phyloP scores from a whole-genome alignment of 176 grass and related monocot genomes.

The Oryza longistaminata region DNA sequence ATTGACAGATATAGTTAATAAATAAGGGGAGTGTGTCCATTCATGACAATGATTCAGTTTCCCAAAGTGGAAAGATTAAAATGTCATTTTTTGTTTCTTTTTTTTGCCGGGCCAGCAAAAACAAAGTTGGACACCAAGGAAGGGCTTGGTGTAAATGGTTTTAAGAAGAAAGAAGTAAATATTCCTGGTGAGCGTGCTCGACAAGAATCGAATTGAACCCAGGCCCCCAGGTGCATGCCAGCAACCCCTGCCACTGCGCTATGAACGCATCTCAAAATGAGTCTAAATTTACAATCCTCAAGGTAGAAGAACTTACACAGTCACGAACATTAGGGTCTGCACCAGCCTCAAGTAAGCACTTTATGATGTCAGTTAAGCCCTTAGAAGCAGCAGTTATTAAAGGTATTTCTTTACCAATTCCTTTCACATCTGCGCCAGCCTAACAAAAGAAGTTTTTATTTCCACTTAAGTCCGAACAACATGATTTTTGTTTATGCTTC shows the following conservation, averaged over 20 bases:
- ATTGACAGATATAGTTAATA: not conserved
- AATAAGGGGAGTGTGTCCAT: not conserved
- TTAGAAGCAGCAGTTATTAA: not conserved
- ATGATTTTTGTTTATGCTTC: too few species aligned
- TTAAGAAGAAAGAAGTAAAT: too few species aligned
- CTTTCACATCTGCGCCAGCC: conserved; percentile 47
- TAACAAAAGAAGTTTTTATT: not conserved
- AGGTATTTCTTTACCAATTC: conserved; percentile 24
- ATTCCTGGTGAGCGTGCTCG: too few species aligned
- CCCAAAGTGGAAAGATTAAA: not conserved
- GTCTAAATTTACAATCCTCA: not conserved
- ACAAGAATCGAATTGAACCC: too few species aligned
- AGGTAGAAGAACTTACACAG: conserved; percentile 8
- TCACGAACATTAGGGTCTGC: conserved; percentile 42
- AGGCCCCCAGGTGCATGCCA: too few species aligned
- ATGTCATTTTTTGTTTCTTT: not conserved
- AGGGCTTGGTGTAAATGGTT: too few species aligned
- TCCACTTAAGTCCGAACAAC: too few species aligned
- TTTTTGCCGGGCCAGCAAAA: too few species aligned
- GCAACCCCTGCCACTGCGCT: too few species aligned
- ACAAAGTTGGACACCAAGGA: too few species aligned
- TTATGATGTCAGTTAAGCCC: conserved; percentile 40
- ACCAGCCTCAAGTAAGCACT: conserved; percentile 35
- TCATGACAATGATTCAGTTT: not conserved
- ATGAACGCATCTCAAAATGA: too few species aligned